phyloP scores from a whole-genome alignment of 441 rosid species.

The Macaranga tanarius region DNA sequence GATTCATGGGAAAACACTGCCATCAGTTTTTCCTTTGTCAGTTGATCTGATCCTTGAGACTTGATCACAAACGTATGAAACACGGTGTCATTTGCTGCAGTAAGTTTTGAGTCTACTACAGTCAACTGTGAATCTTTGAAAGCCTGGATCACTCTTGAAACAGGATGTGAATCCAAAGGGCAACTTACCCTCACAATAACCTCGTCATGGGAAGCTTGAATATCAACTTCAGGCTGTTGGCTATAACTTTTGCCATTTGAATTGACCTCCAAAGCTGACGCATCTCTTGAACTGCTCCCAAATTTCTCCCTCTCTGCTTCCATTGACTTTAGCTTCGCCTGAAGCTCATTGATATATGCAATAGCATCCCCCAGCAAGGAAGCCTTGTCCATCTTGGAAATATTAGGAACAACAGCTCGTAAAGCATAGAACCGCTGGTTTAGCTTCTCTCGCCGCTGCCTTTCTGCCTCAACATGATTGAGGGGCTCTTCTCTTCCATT shows the following conservation, averaged over 20 bases:
- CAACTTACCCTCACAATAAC: slow-evolving; percentile 65
- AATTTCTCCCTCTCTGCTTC: slow-evolving; percentile 55
- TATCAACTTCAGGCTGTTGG: slow-evolving; percentile 47
- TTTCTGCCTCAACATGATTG: slow-evolving; percentile 77
- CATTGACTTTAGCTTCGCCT: slow-evolving; percentile 52
- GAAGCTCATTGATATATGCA: slow-evolving; percentile 66
- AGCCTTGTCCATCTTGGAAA: slow-evolving; percentile 85
- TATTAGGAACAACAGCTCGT: slow-evolving; percentile 73
- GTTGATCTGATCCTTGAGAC: slow-evolving; percentile 61
- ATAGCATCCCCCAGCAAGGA: slow-evolving; percentile 72
- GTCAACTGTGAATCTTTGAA: slow-evolving; percentile 57
- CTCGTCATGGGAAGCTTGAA: slow-evolving; percentile 56
- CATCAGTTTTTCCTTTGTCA: slow-evolving; percentile 74
- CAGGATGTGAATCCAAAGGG: slow-evolving; percentile 75
- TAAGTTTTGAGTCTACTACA: slow-evolving; percentile 63
- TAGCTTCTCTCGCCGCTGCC: slow-evolving; percentile 76
- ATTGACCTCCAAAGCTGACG: slow-evolving; percentile 29
- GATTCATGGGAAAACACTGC: slow-evolving; percentile 53
- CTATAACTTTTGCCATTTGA: slow-evolving; percentile 37
- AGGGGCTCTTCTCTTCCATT: slow-evolving; percentile 77
- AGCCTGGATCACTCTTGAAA: slow-evolving; percentile 66
- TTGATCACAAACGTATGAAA: slow-evolving; percentile 75
- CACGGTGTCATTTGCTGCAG: slow-evolving; percentile 52
- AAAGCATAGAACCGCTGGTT: slow-evolving; percentile 69
- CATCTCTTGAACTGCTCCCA: slow-evolving; percentile 57